phyloP scores from a whole-genome alignment of 1,139 yeast genomes.

The Lodderomyces pseudojiufengensis region DNA sequence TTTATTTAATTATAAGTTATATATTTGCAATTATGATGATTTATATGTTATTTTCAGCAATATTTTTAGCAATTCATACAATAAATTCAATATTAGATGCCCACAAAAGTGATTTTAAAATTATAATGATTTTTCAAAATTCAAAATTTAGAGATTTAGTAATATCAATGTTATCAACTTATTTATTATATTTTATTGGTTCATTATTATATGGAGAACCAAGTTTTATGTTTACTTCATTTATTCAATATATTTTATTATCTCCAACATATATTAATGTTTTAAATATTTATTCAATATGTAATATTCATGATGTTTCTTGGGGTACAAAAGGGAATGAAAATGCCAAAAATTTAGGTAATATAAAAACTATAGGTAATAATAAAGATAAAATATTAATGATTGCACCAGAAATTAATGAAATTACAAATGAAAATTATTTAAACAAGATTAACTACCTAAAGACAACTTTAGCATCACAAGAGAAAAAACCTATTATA shows the following conservation, averaged over 20 bases:
- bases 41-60: slow-evolving; percentile 63
- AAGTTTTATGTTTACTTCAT: slow-evolving; percentile 73
- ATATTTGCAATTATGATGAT: slow-evolving; percentile 46
- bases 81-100: slow-evolving; percentile 37
- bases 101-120: slow-evolving; percentile 42
- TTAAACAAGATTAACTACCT: slow-evolving; percentile 47
- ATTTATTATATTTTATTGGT: slow-evolving; percentile 72
- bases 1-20: slow-evolving; percentile 39
- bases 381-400: slow-evolving; percentile 64
- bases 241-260: slow-evolving; percentile 64
- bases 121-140: slow-evolving; percentile 53
- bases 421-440: slow-evolving; percentile 62
- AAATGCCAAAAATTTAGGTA: slow-evolving; percentile 63
- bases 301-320: slow-evolving; percentile 81
- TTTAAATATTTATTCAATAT: slow-evolving; percentile 76
- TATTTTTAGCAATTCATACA: slow-evolving; percentile 76
- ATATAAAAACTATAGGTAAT: slow-evolving; percentile 50
- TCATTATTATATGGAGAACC: slow-evolving; percentile 76
- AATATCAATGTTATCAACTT: slow-evolving; percentile 83
- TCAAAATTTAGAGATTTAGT: slow-evolving; percentile 76
- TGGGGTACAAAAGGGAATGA: slow-evolving; percentile 86
- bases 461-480: slow-evolving; percentile 25
- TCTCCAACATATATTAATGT: slow-evolving; percentile 78
- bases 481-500: slow-evolving; percentile 18
- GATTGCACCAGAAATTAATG: slow-evolving; percentile 56